Conservation (phyloP, 2,329 filamentous ascomycete species). For the Samsoniella hepiali region DNA sequence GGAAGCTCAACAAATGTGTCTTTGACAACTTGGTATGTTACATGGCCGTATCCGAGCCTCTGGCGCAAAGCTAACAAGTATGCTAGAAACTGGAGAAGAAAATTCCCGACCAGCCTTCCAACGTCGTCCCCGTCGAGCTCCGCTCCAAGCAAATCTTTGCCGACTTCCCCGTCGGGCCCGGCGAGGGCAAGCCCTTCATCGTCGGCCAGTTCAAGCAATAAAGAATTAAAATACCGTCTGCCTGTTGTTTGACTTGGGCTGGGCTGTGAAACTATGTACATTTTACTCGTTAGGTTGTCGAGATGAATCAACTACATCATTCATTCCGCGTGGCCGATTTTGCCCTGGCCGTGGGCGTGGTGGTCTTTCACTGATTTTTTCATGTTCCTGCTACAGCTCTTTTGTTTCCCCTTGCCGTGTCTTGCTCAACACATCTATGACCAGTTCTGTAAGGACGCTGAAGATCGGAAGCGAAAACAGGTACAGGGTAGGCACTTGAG, state of each 20-base stretch:
- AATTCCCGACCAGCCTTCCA: slow-evolving; percentile 69
- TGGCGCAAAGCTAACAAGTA: not conserved
- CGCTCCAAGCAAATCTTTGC: slow-evolving; percentile 62
- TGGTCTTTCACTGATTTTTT: no score
- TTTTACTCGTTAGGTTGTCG: slow-evolving; percentile 15
- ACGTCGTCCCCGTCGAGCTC: slow-evolving; percentile 70
- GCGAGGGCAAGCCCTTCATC: slow-evolving; percentile 43
- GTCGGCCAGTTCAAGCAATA: slow-evolving; percentile 34
- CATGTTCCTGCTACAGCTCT: not conserved
- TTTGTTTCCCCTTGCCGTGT: not conserved
- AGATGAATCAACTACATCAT: slow-evolving; percentile 12
- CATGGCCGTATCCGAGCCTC: not conserved
- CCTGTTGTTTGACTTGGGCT: slow-evolving; percentile 2
- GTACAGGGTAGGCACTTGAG: not conserved
- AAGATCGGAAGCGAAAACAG: not conserved
- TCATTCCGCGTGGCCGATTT: not conserved
- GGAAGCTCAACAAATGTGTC: slow-evolving; percentile 90
- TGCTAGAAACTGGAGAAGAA: slow-evolving; percentile 74
- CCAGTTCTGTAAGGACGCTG: no score
- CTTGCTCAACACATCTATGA: not conserved
- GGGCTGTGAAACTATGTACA: slow-evolving; percentile 15
- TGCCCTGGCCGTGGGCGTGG: no score
- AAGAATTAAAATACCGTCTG: slow-evolving; percentile 25
- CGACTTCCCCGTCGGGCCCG: slow-evolving; percentile 46
- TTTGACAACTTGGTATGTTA: slow-evolving; percentile 85